phyloP scores from a whole-genome alignment of 192 early-diverging fungal genomes.

The Lobulomyces angularis region DNA sequence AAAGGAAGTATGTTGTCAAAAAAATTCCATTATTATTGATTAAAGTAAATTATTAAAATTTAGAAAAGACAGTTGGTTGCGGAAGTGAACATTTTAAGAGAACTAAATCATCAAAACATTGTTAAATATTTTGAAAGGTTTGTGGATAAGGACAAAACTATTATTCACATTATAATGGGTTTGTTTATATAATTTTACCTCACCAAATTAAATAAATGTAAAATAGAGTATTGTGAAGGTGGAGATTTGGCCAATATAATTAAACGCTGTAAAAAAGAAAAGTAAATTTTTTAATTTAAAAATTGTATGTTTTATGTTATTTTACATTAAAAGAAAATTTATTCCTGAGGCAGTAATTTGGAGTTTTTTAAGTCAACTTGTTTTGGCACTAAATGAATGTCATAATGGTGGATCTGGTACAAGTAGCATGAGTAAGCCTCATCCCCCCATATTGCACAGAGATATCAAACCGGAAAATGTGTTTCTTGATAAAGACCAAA shows the following conservation, averaged over 20 bases:
- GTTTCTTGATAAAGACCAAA: constrained; percentile 50
- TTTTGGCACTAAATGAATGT: constrained; percentile 56
- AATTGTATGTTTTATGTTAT: constrained; percentile 9
- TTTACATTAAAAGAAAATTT: constrained; percentile 16
- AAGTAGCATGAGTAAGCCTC: constrained; percentile 15
- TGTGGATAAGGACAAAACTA: constrained; percentile 48
- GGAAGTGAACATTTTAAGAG: constrained; percentile 62
- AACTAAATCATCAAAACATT: constrained; percentile 60
- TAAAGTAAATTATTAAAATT: no score
- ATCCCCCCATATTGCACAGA: constrained; percentile 49
- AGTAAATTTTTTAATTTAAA: constrained; percentile 10
- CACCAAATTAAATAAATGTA: neutral
- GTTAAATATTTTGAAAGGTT: constrained; percentile 58
- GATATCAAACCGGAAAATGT: constrained; percentile 72
- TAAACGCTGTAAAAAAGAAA: constrained; percentile 43
- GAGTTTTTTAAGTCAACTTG: constrained; percentile 51
- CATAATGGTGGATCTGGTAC: constrained; percentile 32
- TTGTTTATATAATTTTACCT: constrained; percentile 2
- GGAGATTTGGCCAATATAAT: constrained; percentile 58
- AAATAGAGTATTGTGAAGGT: constrained; percentile 57
- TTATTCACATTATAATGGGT: constrained; percentile 68
- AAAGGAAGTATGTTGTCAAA: no score
- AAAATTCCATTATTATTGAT: no score
- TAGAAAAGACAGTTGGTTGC: constrained; percentile 58
- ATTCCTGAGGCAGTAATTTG: constrained; percentile 57